Base-by-base conservation (phyloP, 495 filamentous ascomycete species). In the Penicillium parvum region DNA sequence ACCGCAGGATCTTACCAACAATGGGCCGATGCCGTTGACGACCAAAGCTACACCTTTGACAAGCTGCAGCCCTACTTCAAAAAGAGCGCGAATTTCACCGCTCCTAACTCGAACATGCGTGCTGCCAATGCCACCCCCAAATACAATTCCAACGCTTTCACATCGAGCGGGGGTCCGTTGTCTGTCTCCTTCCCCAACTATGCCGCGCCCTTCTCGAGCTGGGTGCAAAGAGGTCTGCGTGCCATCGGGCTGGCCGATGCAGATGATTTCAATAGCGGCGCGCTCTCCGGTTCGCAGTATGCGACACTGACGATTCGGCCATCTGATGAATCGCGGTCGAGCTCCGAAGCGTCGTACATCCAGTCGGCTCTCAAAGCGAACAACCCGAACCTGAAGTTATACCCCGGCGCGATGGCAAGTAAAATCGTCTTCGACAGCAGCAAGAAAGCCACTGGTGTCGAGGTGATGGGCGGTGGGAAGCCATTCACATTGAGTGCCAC, bases 21-120 rank as follows among this genome's bases (percentile, higher is more conserved):
- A 45, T 85, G 80, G 81, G 81, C 80, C 0, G 68, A 78, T 19
- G 27, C 37, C 0, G 77, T 83, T 5, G 69, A 72, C 27, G 81
- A 84, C 47, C 34, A 67, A 2, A 71, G 62, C 38, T 86, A 77
- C 47, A 60, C 58, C 3, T 85, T 65, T 21, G 65, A 77, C 7
- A 63, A 72, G 5, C 41, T 78, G 0, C 59, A 80, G 0, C 76
- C 76, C 0, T 79, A 69, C 45, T 84, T 74, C 43, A 57, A 81
- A 45, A 74, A 73, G 32, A 75, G 68, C 33, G 39, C 68, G 0
- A 45, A 66, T 1, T 79, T 81, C 53, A 79, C 77, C 0, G 59
- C 72, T 0, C 81, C 80, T 0, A 60, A 77, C 21, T 43, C n/a
- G 3, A 38, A 43, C 0, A 21, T 26, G 1, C 61, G 68, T 16